Evolutionary conservation across 208 protist species (phyloP), one percentile per base, ranked within the genome.

Genomic region (Leishmania gerbilli): DNA sequence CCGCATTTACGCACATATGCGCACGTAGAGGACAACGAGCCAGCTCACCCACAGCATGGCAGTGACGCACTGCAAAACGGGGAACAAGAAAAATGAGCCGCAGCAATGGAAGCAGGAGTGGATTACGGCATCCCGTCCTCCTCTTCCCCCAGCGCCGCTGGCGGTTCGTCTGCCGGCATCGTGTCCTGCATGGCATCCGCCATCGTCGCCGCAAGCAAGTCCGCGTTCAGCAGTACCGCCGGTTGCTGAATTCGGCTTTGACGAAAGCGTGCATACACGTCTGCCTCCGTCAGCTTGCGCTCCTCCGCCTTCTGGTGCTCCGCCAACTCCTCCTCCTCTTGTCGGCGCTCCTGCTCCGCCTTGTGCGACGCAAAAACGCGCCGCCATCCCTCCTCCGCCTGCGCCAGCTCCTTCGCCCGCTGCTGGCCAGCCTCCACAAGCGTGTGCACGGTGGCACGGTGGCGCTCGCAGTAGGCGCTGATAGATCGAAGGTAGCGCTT

Each of bases 401-500:
- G 80, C 71, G 87, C 83, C 71, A 80, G 76, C 84, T 95, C 90
- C 31, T 31, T 47, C 24, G 82, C 85, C 9, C 82, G 87, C 65
- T 90, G 87, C 76, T 88, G 77, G 19, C 92, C 91, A 8, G 83
- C 82, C 55, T 82, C 76, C 60, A 95, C 69, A 56, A 95, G 81
- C 27, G 79, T 85, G 68, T 86, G 72, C 53, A 95, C 86, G 27
- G 75, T 85, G 56, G 72, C 60, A 56, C 90, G 85, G 79, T 95
- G 91, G 47, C 91, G 69, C 72, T 89, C 79, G 42, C 94, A 79
- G 76, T 89, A 94, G 80, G 89, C 92, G 40, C 68, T 80, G 71
- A 89, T 85, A 24, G 82, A 77, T 45, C 82, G 82, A 64, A 85
- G 74, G 65, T 85, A 82, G 3, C 82, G 82, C 77, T 85, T 85